Evolutionary conservation across 257 asterid species (phyloP), one percentile per base, ranked within the genome.

Genomic region (Solanum tarapatanum): DNA sequence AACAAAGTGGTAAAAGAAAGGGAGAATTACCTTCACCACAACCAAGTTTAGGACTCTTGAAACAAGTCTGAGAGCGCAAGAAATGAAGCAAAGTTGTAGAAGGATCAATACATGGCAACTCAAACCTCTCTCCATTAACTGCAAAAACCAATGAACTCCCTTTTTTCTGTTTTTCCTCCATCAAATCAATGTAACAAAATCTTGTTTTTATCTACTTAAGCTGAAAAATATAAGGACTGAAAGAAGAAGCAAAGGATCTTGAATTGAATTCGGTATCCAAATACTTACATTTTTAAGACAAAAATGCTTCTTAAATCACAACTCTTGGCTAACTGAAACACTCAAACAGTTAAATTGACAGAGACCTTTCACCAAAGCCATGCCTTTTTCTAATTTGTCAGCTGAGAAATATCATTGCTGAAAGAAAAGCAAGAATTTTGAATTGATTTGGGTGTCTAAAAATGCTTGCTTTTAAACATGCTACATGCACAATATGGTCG

Each of bases 21-120:
- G 24, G n/a, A 70, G 55, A 70, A 30, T 30, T 68, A 95, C 98
- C 98, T 94, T 95, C 97, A 41, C 94, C 98, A 79, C 98, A 94
- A 69, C 96, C 92, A 72, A 95, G 97, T 90, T 95, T 95, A 90
- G 90, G 93, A 87, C 98, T 94, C 90, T 94, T 95, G 90, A 93
- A 93, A 88, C 91, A 88, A 83, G 98, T 94, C 10, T 87, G 51
- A 23, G 90, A 80, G 70, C 97, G 96, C 92, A 95, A 90, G 89
- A 95, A 95, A 28, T 95, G 92, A 41, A 95, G 94, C 89, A 94
- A 88, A 90, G 97, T 94, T 26, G 95, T 95, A 30, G 98, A 93
- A 68, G 98, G 95, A 73, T 94, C 94, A 83, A 90, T 17, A 26
- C 83, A 88, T 8, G 94, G 84, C 64, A 94, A 90, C 92, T 94